Evolutionary conservation across 2,329 filamentous ascomycete genomes (phyloP), one percentile per base, ranked within the genome.

Genomic region (Exophiala alcalophila): DNA sequence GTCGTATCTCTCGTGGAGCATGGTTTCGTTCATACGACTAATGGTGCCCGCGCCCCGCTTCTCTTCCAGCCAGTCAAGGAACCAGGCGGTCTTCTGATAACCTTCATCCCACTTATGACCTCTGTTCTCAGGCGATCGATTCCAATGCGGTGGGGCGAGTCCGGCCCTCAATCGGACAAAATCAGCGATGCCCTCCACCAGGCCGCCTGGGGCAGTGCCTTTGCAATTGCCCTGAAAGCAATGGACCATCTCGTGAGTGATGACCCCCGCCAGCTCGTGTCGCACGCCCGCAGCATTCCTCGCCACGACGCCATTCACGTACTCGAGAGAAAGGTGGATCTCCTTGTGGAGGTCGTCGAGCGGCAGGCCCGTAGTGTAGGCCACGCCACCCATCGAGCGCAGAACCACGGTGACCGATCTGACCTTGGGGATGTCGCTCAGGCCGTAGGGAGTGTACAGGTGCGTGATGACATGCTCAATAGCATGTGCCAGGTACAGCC

Each of bases 191-290:
- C 91, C 91, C 65, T 97, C 91, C 42, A 94, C 83, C 32, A 97
- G 65, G 0, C 92, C 92, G 1, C 83, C 83, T 0, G 84, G 84
- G 29, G 80, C 68, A 4, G 65, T 67, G 0, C 69, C 71, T 7
- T 64, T 69, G 2, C 73, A 84, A 56, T 87, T 83, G 65, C 86
- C 84, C 65, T 97, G 91, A 67, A 85, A 94, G 67, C 89, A 96
- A 68, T 97, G 92, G 10, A 97, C 91, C 49, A 96, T 82, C 66
- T 97, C 91, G 62, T 97, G 91, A 1, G 85, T 84, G 14, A 97
- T 65, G 1, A 97, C 89, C 27, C 92, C 92, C 12, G 78, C 68
- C 46, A 96, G 80, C 67, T 97, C 88, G 21, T 52, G 47, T 9
- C 41, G 39, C 19, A 56, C 29, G 11, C 41, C 37, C 4, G 44